Evolutionary conservation across 177 flowering plant genomes (phyloP).

Genomic region (Vitis hybrid): DNA sequence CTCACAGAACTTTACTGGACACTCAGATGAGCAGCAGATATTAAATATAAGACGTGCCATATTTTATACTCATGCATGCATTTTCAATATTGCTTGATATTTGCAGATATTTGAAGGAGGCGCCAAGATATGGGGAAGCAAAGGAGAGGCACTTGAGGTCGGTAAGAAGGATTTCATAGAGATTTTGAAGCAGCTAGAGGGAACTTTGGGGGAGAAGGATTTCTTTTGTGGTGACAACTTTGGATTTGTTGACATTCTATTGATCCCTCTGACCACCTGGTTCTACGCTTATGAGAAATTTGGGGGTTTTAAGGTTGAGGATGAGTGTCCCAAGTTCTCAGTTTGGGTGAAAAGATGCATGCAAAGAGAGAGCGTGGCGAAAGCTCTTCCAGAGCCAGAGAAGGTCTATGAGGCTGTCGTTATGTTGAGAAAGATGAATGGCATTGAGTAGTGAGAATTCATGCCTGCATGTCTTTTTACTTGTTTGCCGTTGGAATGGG

Average conservation of each 20-base stretch:
- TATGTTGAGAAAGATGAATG: conserved; percentile 50
- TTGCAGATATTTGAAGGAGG: conserved; percentile 56
- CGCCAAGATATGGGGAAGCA: conserved; percentile 45
- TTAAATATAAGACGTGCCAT: too few species aligned
- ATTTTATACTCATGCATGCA: too few species aligned
- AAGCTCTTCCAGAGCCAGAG: conserved; percentile 38
- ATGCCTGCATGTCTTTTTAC: neutral
- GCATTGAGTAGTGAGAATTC: conserved; percentile 32
- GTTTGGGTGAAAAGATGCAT: conserved; percentile 61
- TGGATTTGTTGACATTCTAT: conserved; percentile 50
- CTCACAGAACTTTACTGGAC: too few species aligned
- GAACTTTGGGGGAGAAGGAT: conserved; percentile 54
- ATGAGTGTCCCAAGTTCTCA: conserved; percentile 52
- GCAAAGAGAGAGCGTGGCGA: conserved; percentile 51
- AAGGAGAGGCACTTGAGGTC: conserved; percentile 45
- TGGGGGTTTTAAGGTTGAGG: conserved; percentile 56
- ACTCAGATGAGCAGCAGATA: too few species aligned
- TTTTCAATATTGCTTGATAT: neutral
- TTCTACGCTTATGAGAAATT: conserved; percentile 49
- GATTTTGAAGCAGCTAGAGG: conserved; percentile 55
- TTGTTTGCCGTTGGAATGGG: neutral
- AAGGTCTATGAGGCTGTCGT: conserved; percentile 49
- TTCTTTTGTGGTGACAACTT: conserved; percentile 61
- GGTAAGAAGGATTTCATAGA: conserved; percentile 59
- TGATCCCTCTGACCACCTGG: conserved; percentile 49